These are phyloP conservation scores for Eustoma russellianum DNA, from an alignment of 257 asterid species.

Conservation along the genomic window DNA sequence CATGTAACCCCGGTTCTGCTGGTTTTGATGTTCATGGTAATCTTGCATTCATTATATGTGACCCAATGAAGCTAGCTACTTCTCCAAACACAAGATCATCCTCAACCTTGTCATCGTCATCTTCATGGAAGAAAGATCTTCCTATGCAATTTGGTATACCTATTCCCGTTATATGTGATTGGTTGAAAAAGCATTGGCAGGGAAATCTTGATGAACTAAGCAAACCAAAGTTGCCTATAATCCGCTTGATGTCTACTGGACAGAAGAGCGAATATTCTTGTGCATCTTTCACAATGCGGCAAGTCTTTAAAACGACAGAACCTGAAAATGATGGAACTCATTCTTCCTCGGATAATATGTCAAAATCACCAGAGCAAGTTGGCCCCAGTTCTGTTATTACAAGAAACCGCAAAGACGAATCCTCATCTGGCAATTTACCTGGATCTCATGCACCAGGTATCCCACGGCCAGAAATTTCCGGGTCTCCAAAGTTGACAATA, in stretches of 20 bases:
- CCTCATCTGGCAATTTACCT: constrained; percentile 25
- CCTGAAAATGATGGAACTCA: constrained; percentile 54
- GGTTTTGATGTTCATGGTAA: constrained; percentile 91
- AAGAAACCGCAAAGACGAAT: constrained; percentile 28
- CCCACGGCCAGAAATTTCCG: constrained; percentile 70
- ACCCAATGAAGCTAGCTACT: constrained; percentile 96
- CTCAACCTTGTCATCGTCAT: constrained; percentile 70
- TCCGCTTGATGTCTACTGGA: constrained; percentile 83
- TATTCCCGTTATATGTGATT: constrained; percentile 77
- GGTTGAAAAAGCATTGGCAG: constrained; percentile 97
- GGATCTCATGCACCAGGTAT: constrained; percentile 45
- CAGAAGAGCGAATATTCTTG: constrained; percentile 93
- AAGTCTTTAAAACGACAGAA: constrained; percentile 62
- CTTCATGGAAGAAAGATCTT: constrained; percentile 67
- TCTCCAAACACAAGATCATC: constrained; percentile 79
- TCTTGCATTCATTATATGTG: constrained; percentile 96
- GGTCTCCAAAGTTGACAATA: constrained; percentile 62
- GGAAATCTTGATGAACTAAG: constrained; percentile 87
- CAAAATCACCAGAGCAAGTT: constrained; percentile 35
- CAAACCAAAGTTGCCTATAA: constrained; percentile 80
- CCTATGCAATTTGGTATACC: constrained; percentile 94
- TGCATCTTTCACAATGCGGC: constrained; percentile 86
- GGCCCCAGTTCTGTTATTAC: constrained; percentile 37
- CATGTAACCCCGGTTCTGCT: constrained; percentile 94
- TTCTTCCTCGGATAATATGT: constrained; percentile 30